Evolutionary conservation across 176 grass and related monocot species (phyloP).

Genomic region (Aegilops longissima): DNA sequence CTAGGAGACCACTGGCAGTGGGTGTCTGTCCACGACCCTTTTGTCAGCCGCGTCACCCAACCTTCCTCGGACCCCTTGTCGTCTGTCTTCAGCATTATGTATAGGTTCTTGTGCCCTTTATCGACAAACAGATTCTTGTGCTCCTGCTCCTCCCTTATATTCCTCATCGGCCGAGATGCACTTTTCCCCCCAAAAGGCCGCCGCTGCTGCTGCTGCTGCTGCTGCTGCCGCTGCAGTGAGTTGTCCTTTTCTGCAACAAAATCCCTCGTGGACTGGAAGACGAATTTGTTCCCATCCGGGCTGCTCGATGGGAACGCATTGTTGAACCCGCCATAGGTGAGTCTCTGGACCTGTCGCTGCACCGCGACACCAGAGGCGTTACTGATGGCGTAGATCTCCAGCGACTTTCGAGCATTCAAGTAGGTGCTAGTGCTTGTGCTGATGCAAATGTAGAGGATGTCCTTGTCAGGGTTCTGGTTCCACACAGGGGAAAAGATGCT

Average conservation of each 20-base stretch:
- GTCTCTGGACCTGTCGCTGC: neutral
- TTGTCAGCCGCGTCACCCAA: constrained; percentile 23
- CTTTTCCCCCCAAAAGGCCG: too few relatives aligned
- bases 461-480: constrained; percentile 39
- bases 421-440: constrained; percentile 5
- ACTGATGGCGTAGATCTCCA: constrained; percentile 19
- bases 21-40: constrained; percentile 34
- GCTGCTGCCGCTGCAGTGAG: neutral
- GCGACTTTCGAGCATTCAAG: neutral
- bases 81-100: constrained; percentile 27
- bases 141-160: too few relatives aligned
- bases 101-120: too few relatives aligned
- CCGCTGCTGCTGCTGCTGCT: too few relatives aligned
- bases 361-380: neutral
- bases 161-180: too few relatives aligned
- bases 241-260: too few relatives aligned
- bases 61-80: neutral
- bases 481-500: constrained; percentile 19
- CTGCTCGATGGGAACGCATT: constrained; percentile 22
- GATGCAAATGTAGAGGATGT: constrained; percentile 31
- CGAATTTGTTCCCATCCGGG: neutral
- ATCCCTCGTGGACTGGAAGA: too few relatives aligned
- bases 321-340: neutral
- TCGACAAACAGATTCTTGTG: constrained; percentile 15
- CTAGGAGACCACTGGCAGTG: constrained; percentile 38